Evolutionary conservation across 108 stramenopile species (phyloP), one percentile per base, ranked within the genome.

Genomic region (Skeletonema costatum): DNA sequence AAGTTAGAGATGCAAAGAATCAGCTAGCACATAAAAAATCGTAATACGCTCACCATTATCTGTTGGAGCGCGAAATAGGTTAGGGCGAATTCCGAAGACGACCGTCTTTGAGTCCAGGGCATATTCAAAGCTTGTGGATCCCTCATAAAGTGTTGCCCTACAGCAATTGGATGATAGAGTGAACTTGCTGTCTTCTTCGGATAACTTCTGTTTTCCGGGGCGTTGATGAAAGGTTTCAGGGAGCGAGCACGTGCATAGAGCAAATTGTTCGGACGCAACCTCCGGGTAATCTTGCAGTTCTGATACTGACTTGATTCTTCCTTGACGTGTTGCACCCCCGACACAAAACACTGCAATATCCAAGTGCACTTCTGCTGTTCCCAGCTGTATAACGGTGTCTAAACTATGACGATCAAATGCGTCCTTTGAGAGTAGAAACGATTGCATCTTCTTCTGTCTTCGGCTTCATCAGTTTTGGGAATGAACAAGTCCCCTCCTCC

Each of bases 41-140:
- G 16, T 46, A 2, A 44, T 2, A 11, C 8, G 0, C 44, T 46
- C 44, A 46, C 44, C 94, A 78, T 96, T 96, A 76, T 96, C 94
- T 5, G 94, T 96, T 13, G 85, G 73, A 6, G 94, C 94, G 12
- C 94, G 69, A 56, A 87, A 88, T 30, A 88, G 81, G 58, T 93
- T 92, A 12, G 83, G 81, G 10, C 25, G 16, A 12, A 95, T 11
- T 30, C 82, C 53, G 32, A 51, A 48, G 29, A n/a, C 19, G 25
- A 17, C 1, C 8, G 38, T 50, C 5, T 19, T 14, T 1, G 38
- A 48, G 9, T 48, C 50, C 11, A 8, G 60, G 32, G 32, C 51
- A 64, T 75, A 75, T 16, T 75, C 60, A 35, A 80, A 66, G 32
- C 48, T 50, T 16, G 41, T 2, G 5, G 39, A 69, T 44, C 32